phyloP scores from a whole-genome alignment of 768 basidiomycete genomes.

The Russula lepida region DNA sequence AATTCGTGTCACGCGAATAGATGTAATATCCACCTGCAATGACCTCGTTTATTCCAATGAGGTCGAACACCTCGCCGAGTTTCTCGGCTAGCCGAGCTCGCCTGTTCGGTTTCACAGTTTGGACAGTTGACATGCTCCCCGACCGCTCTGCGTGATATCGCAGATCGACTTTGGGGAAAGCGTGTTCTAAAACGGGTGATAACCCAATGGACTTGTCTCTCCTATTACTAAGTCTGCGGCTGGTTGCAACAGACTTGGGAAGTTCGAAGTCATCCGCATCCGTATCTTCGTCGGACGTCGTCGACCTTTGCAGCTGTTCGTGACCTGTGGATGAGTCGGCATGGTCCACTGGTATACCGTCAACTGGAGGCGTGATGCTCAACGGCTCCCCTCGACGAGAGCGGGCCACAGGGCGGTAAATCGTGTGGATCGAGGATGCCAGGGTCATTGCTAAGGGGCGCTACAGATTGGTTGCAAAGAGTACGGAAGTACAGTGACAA shows the following conservation, averaged over 20 bases:
- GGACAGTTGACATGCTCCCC: conserved; percentile 53
- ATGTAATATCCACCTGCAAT: conserved; percentile 50
- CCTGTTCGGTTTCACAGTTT: conserved; percentile 62
- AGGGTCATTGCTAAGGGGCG: conserved; percentile 36
- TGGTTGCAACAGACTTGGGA: conserved; percentile 8
- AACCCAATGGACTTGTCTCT: conserved; percentile 8
- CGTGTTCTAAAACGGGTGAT: conserved; percentile 11
- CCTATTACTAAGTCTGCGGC: conserved; percentile 3
- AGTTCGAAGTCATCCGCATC: conserved; percentile 22
- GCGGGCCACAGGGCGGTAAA: conserved; percentile 72
- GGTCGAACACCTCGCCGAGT: conserved; percentile 78
- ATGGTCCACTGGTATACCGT: conserved; percentile 18
- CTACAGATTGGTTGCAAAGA: not conserved
- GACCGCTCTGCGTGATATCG: conserved; percentile 18
- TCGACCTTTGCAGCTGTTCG: conserved; percentile 1
- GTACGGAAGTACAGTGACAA: not conserved
- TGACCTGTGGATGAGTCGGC: not conserved
- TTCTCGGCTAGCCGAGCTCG: conserved; percentile 77
- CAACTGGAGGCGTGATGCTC: conserved; percentile 11
- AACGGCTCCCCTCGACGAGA: conserved; percentile 38
- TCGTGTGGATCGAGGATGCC: conserved; percentile 83
- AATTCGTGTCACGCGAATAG: conserved; percentile 5
- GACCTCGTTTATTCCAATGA: conserved; percentile 77
- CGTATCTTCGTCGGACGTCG: conserved; percentile 19
- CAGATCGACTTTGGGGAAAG: conserved; percentile 10